Base-by-base conservation (phyloP, 495 filamentous ascomycete species). In the Trichodelitschia bisporula region DNA sequence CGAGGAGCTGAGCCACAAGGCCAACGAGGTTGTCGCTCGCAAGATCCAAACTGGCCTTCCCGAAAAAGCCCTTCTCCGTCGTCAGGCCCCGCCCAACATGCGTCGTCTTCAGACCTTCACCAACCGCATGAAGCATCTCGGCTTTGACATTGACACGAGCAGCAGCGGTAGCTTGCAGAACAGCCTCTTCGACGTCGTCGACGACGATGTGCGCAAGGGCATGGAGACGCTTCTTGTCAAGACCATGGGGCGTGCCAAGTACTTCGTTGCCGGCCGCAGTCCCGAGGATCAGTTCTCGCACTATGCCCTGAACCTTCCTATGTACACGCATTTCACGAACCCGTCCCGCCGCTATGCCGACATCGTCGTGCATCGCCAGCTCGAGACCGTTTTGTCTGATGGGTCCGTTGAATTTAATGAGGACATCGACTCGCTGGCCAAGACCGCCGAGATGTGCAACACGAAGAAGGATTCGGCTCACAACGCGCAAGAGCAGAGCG, bases 381-480 rank as follows among this genome's bases (percentile, higher is more conserved):
- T 97, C 13, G 86, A 95, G 38, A 59, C 75, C 28, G 68, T 79
- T 29, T 62, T 97, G 28, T 89, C 82, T 4, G 67, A 78, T 28
- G 77, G 76, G 23, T 56, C 71, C 19, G 61, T 76, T 32, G 84
- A 92, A 39, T 93, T 90, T 50, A 66, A 56, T 4, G 86, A 97
- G 35, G 86, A 97, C 41, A 47, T 78, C 28, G 86, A 97, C 41
- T 70, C 64, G 27, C 55, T 97, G 18, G 69, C 63, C 41, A 97
- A 97, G 65, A 91, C 75, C 29, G 78, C 83, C 13, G 86, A 97
- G 48, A 69, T 77, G 36, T 91, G 82, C 62, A 97, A 95, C 54
- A 91, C 74, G 44, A 97, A 95, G 69, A 97, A 97, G 50, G 86
- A 97, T 44, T 95, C 86, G 3, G 84, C 89, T 0, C 84, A 89